Evolutionary conservation across 2,329 filamentous ascomycete species (phyloP).

Genomic region (Ceratocystis cubensis): DNA sequence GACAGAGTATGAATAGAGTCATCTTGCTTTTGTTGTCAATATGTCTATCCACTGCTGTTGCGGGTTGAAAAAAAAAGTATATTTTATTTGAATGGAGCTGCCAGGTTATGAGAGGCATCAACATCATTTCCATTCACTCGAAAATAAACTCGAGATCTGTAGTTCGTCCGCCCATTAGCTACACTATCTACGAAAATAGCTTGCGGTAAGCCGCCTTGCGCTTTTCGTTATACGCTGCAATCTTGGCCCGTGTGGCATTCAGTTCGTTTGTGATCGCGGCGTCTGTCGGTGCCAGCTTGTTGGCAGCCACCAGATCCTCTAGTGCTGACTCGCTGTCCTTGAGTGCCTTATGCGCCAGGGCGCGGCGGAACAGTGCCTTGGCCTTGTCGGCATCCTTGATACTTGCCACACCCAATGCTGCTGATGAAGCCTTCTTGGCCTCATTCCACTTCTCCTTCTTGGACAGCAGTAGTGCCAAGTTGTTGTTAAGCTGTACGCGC

Average conservation of each 20-base stretch:
- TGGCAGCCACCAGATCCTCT: constrained; percentile 61
- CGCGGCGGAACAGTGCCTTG: constrained; percentile 80
- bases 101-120: not conserved
- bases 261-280: constrained; percentile 64
- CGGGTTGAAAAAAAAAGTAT: not conserved
- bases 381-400: constrained; percentile 66
- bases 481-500: constrained; percentile 77
- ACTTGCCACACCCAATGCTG: constrained; percentile 55
- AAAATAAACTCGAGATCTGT: not conserved
- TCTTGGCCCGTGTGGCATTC: constrained; percentile 61
- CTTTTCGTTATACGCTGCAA: constrained; percentile 62
- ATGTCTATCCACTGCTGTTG: too few species aligned
- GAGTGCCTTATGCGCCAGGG: constrained; percentile 56
- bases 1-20: too few species aligned
- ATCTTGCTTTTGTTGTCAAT: too few species aligned
- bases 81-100: not conserved
- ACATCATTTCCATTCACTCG: not conserved
- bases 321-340: constrained; percentile 79
- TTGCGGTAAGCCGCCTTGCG: constrained; percentile 89
- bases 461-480: constrained; percentile 71
- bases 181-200: constrained; percentile 50
- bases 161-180: not conserved
- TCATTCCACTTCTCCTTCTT: constrained; percentile 65
- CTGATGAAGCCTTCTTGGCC: constrained; percentile 54
- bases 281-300: constrained; percentile 62